Base-by-base conservation (phyloP, 2,329 filamentous ascomycete genomes). In the Zopfia rhizophila region DNA sequence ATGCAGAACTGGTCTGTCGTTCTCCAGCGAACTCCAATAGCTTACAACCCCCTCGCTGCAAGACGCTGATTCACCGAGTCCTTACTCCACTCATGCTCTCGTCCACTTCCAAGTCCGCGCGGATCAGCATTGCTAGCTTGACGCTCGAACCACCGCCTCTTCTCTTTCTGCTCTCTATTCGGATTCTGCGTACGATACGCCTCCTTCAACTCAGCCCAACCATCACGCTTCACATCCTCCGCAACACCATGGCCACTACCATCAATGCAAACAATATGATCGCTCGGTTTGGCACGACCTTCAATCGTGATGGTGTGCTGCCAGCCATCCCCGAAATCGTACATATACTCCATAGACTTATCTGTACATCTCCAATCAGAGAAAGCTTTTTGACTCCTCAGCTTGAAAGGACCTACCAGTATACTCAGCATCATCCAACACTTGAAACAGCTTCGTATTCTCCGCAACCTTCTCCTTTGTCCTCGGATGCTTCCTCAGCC, bases 381-480 rank as follows among this genome's bases (percentile, higher is more conserved):
- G n/a, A n/a, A n/a, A n/a, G n/a, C n/a, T n/a, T n/a, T n/a, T n/a
- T n/a, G n/a, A n/a, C n/a, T n/a, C n/a, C n/a, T n/a, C n/a, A n/a
- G n/a, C n/a, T n/a, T n/a, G n/a, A n/a, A n/a, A n/a, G n/a, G n/a
- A 35, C 31, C 22, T 19, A 21, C 31, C 14, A 12, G 7, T 7
- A 17, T 19, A 55, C 23, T 44, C 33, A 12, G 42, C 36, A 12
- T 43, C 40, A 8, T 51, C 57, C 19, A 60, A 46, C 3, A 60
- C 32, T 10, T 58, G 37, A 25, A 32, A 51, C 4, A 61, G 24
- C 28, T 48, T 51, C 12, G 47, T 40, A 6, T 43, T 33, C 25
- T 39, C 36, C 10, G 51, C 52, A 16, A 39, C 38, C 33, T 53
- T 55, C 33, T 54, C 41, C 1, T 37, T 31, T 2, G 58, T 60